phyloP scores from a whole-genome alignment of 495 filamentous ascomycete genomes.

The Daldinia grandis region DNA sequence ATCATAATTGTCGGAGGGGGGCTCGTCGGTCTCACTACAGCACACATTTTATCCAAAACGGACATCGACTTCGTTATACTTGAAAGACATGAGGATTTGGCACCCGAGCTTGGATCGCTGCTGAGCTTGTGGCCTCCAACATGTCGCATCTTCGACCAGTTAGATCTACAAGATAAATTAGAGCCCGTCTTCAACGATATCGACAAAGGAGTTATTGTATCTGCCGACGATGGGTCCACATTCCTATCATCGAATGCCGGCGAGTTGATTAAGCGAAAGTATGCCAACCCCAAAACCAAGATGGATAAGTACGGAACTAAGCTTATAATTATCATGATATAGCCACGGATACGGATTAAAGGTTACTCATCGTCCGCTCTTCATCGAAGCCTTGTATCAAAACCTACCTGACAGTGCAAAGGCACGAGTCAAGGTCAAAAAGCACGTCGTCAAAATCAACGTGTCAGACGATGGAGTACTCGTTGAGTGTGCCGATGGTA shows the following conservation, averaged over 20 bases:
- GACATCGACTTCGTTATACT: conserved; percentile 61
- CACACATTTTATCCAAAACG: conserved; percentile 53
- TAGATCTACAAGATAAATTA: conserved; percentile 51
- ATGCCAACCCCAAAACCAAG: not conserved
- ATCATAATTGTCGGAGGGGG: conserved; percentile 64
- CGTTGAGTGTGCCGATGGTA: conserved; percentile 54
- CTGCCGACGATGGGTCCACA: conserved; percentile 33
- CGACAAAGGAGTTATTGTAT: conserved; percentile 30
- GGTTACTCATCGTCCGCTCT: conserved; percentile 47
- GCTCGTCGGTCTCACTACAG: conserved; percentile 59
- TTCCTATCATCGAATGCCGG: conserved; percentile 1
- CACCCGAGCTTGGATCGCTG: conserved; percentile 53
- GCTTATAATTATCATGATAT: not conserved
- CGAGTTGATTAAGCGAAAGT: conserved; percentile 14
- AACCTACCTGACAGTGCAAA: conserved; percentile 47
- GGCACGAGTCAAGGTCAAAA: conserved; percentile 42
- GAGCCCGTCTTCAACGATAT: conserved; percentile 22
- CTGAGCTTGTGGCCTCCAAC: conserved; percentile 49
- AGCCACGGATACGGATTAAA: conserved; percentile 49
- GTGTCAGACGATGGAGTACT: conserved; percentile 39
- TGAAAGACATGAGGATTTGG: conserved; percentile 50
- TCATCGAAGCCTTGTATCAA: conserved; percentile 50
- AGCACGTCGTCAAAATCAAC: conserved; percentile 45
- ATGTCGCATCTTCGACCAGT: conserved; percentile 58
- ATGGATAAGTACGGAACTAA: not conserved